Evolutionary conservation across 805 yeast genomes (phyloP).

Genomic region (Zygotorulaspora sp.): DNA sequence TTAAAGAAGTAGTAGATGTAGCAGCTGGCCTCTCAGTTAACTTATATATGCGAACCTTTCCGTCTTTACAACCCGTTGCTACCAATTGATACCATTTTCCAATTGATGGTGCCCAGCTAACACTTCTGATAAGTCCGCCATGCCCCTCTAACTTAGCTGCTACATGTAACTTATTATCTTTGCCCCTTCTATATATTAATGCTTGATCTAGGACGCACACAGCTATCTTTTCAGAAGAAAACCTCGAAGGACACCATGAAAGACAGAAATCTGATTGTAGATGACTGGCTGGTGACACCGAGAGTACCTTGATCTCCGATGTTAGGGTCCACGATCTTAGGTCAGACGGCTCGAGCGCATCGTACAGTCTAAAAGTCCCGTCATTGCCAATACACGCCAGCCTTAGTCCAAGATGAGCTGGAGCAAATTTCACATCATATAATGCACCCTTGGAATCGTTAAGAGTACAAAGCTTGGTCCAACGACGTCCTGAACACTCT

Average conservation of each 20-base stretch:
- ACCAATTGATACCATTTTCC: conserved; percentile 82
- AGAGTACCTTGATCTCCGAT: conserved; percentile 62
- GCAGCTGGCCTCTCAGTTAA: conserved; percentile 42
- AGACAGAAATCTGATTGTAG: conserved; percentile 81
- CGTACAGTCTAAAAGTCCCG: conserved; percentile 79
- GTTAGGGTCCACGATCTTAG: conserved; percentile 75
- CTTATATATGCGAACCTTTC: conserved; percentile 80
- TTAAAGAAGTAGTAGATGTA: conserved; percentile 6
- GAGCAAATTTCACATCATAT: conserved; percentile 87
- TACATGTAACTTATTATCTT: conserved; percentile 47
- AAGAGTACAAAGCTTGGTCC: conserved; percentile 70
- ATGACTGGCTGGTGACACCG: conserved; percentile 70
- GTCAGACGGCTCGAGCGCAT: conserved; percentile 86
- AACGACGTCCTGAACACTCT: conserved; percentile 73
- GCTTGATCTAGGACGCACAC: conserved; percentile 88
- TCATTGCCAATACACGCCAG: conserved; percentile 87
- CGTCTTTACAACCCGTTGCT: conserved; percentile 97
- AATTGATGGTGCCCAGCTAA: conserved; percentile 96
- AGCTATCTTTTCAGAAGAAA: conserved; percentile 72
- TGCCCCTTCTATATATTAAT: conserved; percentile 58
- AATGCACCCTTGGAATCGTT: conserved; percentile 87
- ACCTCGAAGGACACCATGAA: conserved; percentile 88
- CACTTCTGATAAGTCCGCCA: conserved; percentile 77
- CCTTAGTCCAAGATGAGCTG: conserved; percentile 73
- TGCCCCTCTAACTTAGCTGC: conserved; percentile 76